A percentile compares a stretch with the other conserved stretches of the same genome.
Evolutionary conservation across 1,284 basidiomycete genomes (phyloP).

Genomic region (Puccinia novopanici): DNA sequence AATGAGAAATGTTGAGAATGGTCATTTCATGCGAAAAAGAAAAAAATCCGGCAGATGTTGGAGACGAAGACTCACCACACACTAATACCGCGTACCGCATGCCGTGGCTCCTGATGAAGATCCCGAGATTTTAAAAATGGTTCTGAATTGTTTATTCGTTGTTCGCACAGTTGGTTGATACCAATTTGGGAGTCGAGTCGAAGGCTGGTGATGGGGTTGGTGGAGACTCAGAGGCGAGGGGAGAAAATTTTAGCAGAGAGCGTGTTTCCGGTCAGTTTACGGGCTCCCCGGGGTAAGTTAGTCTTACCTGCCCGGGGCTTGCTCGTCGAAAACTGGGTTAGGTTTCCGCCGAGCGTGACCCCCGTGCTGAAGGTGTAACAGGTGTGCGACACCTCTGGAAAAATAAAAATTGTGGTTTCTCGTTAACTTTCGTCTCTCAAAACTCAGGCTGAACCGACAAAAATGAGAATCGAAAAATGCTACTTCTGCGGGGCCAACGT

Average conservation of each 20-base stretch:
- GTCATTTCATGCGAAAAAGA: not conserved
- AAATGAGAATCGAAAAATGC: constrained; percentile 60
- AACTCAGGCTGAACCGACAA: not conserved
- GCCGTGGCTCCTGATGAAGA: not conserved
- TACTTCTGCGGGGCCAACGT: constrained; percentile 80
- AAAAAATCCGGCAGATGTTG: not conserved
- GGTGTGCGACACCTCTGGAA: not conserved
- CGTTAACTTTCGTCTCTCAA: too few species aligned
- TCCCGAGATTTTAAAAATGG: not conserved
- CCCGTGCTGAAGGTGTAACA: not conserved
- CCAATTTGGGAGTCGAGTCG: too few species aligned
- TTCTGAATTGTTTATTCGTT: too few species aligned
- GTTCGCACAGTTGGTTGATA: too few species aligned
- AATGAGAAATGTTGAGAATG: not conserved
- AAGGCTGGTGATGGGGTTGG: too few species aligned
- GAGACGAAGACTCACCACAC: constrained; percentile 44
- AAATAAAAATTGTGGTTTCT: too few species aligned
- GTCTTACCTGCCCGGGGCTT: not conserved
- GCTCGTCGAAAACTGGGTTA: not conserved
- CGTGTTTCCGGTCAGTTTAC: too few species aligned
- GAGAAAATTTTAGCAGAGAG: too few species aligned
- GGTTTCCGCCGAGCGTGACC: not conserved
- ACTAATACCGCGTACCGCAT: constrained; percentile 53
- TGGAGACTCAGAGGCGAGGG: not conserved
- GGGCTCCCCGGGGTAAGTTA: too few species aligned